These are phyloP conservation scores for Podaxis pistillaris DNA, from an alignment of 768 basidiomycete genomes.

Conservation along the genomic window DNA sequence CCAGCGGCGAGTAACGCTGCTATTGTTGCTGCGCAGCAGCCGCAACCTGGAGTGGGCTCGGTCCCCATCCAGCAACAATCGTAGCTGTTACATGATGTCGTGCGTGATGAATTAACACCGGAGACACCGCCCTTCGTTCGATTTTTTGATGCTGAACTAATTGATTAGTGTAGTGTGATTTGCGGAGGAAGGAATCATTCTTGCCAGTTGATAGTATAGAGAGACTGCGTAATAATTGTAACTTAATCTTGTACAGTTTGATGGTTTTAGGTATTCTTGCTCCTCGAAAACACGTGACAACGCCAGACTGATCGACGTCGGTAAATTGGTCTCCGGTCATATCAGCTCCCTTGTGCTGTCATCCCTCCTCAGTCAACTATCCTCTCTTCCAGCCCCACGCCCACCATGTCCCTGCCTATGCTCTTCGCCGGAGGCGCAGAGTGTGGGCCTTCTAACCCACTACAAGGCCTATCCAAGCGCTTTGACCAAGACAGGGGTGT, in stretches of 20 bases:
- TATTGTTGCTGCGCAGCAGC: conserved; percentile 4
- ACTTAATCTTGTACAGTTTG: conserved; percentile 11
- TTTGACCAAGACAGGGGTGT: conserved; percentile 77
- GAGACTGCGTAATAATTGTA: conserved; percentile 8
- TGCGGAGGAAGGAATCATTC: conserved; percentile 12
- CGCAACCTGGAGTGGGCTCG: not conserved
- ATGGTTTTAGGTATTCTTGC: not conserved
- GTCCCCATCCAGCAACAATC: conserved; percentile 1
- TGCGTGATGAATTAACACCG: not conserved
- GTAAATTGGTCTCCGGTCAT: conserved; percentile 1
- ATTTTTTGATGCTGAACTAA: conserved; percentile 6
- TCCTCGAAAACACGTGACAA: conserved; percentile 17
- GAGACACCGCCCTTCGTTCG: conserved; percentile 7
- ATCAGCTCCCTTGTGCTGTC: not conserved
- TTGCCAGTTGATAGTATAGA: conserved; percentile 4
- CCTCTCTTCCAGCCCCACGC: conserved; percentile 9
- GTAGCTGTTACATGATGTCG: not conserved
- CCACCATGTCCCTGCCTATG: conserved; percentile 74
- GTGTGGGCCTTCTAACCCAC: conserved; percentile 83
- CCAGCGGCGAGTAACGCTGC: not conserved
- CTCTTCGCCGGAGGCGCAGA: conserved; percentile 73
- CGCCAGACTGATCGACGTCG: conserved; percentile 8
- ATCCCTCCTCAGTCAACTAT: not conserved
- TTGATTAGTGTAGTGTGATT: conserved; percentile 1
- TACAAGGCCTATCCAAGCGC: conserved; percentile 76